Evolutionary conservation across 208 protist genomes (phyloP).

Genomic region (Crithidia sp.): DNA sequence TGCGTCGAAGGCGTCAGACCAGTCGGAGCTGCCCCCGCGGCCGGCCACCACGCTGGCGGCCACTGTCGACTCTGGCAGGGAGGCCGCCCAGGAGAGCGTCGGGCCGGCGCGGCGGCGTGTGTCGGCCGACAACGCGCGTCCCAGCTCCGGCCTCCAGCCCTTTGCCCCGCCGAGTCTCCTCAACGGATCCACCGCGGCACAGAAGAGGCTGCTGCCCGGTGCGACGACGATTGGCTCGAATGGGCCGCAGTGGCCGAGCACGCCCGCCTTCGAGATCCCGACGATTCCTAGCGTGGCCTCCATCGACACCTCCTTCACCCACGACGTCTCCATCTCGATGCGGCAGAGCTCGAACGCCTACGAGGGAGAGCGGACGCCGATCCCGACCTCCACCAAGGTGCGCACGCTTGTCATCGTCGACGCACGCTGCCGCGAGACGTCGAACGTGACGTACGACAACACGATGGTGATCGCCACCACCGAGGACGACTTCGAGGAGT

Average conservation of each 20-base stretch:
- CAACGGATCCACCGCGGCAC: neutral
- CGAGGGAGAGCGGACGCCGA: conserved; percentile 19
- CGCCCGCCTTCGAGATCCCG: conserved; percentile 18
- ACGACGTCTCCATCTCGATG: conserved; percentile 29
- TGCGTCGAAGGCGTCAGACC: neutral
- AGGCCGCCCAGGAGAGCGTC: neutral
- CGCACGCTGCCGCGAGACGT: conserved; percentile 58
- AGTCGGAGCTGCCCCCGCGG: neutral
- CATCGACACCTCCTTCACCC: conserved; percentile 28
- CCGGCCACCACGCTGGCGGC: conserved; percentile 9
- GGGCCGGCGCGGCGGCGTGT: neutral
- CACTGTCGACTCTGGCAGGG: neutral
- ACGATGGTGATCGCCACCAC: conserved; percentile 65
- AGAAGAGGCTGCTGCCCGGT: conserved; percentile 12
- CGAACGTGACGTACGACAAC: conserved; percentile 71
- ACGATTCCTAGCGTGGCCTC: conserved; percentile 18
- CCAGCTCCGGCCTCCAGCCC: conserved; percentile 12
- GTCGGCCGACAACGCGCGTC: neutral
- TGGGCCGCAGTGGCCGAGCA: conserved; percentile 32
- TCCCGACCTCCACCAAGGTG: conserved; percentile 62
- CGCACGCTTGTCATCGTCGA: conserved; percentile 75
- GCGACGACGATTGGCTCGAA: conserved; percentile 24
- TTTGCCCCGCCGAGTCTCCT: conserved; percentile 1
- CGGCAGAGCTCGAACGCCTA: conserved; percentile 20
- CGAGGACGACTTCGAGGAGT: conserved; percentile 79